Conservation (phyloP, 805 yeast genomes). For the Teunomyces tritomae region DNA sequence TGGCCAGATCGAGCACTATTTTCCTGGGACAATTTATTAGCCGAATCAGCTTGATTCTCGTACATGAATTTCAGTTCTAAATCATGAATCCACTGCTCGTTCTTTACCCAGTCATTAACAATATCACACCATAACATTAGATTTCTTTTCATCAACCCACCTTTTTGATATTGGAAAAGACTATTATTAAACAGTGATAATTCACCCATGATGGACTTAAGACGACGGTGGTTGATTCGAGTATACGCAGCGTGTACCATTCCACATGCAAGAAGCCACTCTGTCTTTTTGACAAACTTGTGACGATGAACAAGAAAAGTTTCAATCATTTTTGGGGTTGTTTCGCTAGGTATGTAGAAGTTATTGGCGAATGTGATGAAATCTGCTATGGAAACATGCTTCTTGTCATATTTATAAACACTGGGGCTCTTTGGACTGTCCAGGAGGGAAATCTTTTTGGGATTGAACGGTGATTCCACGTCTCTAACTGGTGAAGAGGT, state of each 20-base stretch:
- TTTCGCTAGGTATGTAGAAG: constrained; percentile 57
- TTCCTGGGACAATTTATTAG: constrained; percentile 22
- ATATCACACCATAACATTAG: constrained; percentile 52
- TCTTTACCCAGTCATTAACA: constrained; percentile 52
- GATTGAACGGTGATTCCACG: constrained; percentile 27
- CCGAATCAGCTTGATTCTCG: constrained; percentile 23
- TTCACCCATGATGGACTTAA: constrained; percentile 48
- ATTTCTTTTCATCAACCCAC: constrained; percentile 48
- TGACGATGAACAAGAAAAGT: constrained; percentile 50
- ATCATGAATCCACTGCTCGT: constrained; percentile 61
- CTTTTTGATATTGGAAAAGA: constrained; percentile 53
- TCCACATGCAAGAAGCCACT: constrained; percentile 72
- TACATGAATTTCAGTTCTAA: constrained; percentile 46
- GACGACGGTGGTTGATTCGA: constrained; percentile 48
- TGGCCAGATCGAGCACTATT: constrained; percentile 28
- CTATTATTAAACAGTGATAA: constrained; percentile 48
- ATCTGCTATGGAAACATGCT: constrained; percentile 31
- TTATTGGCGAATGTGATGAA: constrained; percentile 54
- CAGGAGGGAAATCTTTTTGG: constrained; percentile 10
- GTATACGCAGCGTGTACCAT: constrained; percentile 57
- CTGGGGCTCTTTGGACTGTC: constrained; percentile 10
- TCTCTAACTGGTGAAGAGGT: constrained; percentile 13
- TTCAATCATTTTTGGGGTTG: constrained; percentile 49
- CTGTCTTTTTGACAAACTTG: constrained; percentile 51
- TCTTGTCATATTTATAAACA: constrained; percentile 15